A percentile compares a stretch with the other conserved stretches of the same genome.
Evolutionary conservation across 495 filamentous ascomycete species (phyloP).

Genomic region (Trichodelitschia bisporula): DNA sequence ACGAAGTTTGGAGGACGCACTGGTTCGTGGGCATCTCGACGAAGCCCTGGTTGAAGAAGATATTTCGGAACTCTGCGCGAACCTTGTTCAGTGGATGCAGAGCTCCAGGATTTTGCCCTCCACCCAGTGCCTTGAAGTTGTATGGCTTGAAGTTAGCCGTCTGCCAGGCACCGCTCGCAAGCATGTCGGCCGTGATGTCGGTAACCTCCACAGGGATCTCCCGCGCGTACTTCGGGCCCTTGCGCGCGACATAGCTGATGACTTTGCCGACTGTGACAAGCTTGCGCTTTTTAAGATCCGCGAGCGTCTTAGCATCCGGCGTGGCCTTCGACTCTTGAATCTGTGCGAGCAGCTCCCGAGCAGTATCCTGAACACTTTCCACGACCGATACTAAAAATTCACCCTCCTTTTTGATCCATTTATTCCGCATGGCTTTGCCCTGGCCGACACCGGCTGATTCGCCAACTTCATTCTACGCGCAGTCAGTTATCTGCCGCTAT

Average conservation of each 20-base stretch:
- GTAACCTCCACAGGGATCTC: slow-evolving; percentile 85
- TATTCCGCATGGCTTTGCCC: slow-evolving; percentile 85
- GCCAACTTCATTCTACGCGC: slow-evolving; percentile 35
- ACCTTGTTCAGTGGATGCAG: slow-evolving; percentile 92
- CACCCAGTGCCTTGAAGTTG: slow-evolving; percentile 85
- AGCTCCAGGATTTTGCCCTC: slow-evolving; percentile 52
- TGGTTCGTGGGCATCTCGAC: slow-evolving; percentile 60
- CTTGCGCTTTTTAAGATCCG: slow-evolving; percentile 75
- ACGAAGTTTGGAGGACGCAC: slow-evolving; percentile 10
- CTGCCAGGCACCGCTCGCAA: slow-evolving; percentile 59
- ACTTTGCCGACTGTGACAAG: slow-evolving; percentile 58
- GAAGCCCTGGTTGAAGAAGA: slow-evolving; percentile 90
- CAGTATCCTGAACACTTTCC: slow-evolving; percentile 43
- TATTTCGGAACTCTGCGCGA: slow-evolving; percentile 74
- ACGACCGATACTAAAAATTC: slow-evolving; percentile 12
- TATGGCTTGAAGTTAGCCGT: slow-evolving; percentile 80
- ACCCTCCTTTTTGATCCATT: slow-evolving; percentile 75
- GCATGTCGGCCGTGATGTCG: slow-evolving; percentile 84
- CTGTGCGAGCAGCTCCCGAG: slow-evolving; percentile 41
- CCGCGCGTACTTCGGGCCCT: slow-evolving; percentile 64
- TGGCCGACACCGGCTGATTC: slow-evolving; percentile 77
- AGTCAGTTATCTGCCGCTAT: slow-evolving; percentile 3
- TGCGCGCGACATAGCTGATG: slow-evolving; percentile 58
- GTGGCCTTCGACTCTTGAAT: slow-evolving; percentile 44
- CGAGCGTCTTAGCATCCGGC: slow-evolving; percentile 42